Base-by-base conservation (phyloP, 495 filamentous ascomycete genomes). In the Letharia columbiana region DNA sequence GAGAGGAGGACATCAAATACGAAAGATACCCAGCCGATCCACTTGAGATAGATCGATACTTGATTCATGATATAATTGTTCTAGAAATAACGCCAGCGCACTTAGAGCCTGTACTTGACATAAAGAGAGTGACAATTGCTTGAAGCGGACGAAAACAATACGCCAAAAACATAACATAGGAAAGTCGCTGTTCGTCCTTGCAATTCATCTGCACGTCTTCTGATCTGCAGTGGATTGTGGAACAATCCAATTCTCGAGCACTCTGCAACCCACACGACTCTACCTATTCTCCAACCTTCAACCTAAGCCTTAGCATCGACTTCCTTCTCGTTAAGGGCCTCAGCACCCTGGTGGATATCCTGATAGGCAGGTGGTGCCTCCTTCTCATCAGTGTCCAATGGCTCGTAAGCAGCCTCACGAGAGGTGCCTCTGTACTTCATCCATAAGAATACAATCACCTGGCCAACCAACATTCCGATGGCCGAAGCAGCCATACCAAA, bases 391-490 rank as follows among this genome's bases (percentile, higher is more conserved):
- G 44, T 67, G 1, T 68, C 63, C 12, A 72, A 61, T 9, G 39
- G 57, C 37, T 66, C 56, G 56, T 72, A 72, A 15, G 50, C 50
- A 28, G 60, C 56, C 15, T 61, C 35, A 3, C 49, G 42, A 23
- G 61, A 52, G 4, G 45, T 66, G 7, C 66, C 63, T 31, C 66
- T 58, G 62, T 58, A 68, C 40, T 54, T 74, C 66, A 75, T 75
- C 81, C 81, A 84, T 60, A 83, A 39, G 73, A 78, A 82, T 33
- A 83, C 74, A 41, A 80, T 74, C 20, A 75, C 64, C 72, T 84
- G 80, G 50, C 81, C 81, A 23, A 82, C 75, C 45, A 83, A 69
- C 81, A 83, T 84, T 59, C 81, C 81, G 42, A 84, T 70, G n/a
- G 78, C 79, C 63, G 79, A 79, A 49, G 81, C 81, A 8, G 76